phyloP scores from a whole-genome alignment of 495 filamentous ascomycete genomes.

The Hypoxylon cercidicola region DNA sequence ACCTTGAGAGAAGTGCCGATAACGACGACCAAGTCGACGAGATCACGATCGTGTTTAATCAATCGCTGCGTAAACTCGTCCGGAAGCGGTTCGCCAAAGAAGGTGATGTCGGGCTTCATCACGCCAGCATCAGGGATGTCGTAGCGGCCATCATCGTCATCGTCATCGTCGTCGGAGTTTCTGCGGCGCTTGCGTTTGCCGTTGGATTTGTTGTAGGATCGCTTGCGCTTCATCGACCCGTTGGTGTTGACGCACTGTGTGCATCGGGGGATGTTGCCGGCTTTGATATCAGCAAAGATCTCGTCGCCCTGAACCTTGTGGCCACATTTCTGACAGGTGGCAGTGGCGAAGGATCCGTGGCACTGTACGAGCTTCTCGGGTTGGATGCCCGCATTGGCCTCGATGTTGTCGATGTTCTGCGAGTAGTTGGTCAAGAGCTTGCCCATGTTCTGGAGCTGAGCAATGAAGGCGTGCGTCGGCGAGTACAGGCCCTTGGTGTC shows the following conservation, averaged over 20 bases:
- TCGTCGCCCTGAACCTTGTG: slow-evolving; percentile 77
- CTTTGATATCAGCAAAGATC: slow-evolving; percentile 82
- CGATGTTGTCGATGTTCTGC: slow-evolving; percentile 98
- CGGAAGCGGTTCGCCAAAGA: slow-evolving; percentile 93
- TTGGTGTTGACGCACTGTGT: slow-evolving; percentile 61
- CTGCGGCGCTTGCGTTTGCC: slow-evolving; percentile 70
- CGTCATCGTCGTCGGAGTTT: slow-evolving; percentile 63
- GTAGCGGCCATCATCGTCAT: slow-evolving; percentile 75
- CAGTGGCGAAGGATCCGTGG: slow-evolving; percentile 94
- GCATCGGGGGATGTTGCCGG: slow-evolving; percentile 75
- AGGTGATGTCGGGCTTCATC: slow-evolving; percentile 99
- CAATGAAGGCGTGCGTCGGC: slow-evolving; percentile 94
- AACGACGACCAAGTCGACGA: slow-evolving; percentile 91
- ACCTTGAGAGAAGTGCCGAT: slow-evolving; percentile 98
- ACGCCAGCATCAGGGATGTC: slow-evolving; percentile 80
- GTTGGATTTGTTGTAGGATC: slow-evolving; percentile 70
- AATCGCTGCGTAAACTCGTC: slow-evolving; percentile 85
- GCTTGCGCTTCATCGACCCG: slow-evolving; percentile 73
- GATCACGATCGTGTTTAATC: slow-evolving; percentile 77
- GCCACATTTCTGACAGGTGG: slow-evolving; percentile 86
- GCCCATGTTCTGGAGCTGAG: slow-evolving; percentile 87
- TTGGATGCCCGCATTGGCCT: slow-evolving; percentile 83
- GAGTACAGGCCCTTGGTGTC: slow-evolving; percentile 74
- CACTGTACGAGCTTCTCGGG: slow-evolving; percentile 92
- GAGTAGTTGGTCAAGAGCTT: slow-evolving; percentile 97